Evolutionary conservation across 805 yeast species (phyloP).

Genomic region (Candida taoyuanica): DNA sequence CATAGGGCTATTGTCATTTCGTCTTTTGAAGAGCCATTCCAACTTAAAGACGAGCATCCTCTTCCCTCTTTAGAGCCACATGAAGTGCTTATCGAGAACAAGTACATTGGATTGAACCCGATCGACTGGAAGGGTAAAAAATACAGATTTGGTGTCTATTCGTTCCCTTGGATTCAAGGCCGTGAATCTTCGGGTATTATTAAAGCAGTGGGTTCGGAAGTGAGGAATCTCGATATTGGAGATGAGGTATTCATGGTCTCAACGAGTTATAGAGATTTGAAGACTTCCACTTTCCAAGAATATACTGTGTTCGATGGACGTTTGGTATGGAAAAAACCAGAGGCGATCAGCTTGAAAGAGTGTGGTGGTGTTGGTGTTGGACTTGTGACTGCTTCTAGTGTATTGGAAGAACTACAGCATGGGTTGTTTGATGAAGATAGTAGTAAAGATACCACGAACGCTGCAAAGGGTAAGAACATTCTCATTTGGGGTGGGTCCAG

Average conservation of each 20-base stretch:
- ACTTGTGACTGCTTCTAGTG: conserved; percentile 39
- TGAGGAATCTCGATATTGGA: conserved; percentile 29
- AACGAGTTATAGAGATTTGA: conserved; percentile 42
- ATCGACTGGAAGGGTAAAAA: conserved; percentile 47
- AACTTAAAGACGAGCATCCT: conserved; percentile 17
- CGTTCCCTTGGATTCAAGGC: conserved; percentile 49
- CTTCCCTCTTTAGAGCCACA: conserved; percentile 25
- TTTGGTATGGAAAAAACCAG: conserved; percentile 41
- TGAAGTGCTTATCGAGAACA: conserved; percentile 30
- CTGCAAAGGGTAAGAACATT: conserved; percentile 13
- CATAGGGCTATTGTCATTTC: conserved; percentile 26
- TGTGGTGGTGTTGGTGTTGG: conserved; percentile 47
- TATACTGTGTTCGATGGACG: conserved; percentile 41
- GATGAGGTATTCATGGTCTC: conserved; percentile 41
- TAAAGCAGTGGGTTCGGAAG: conserved; percentile 32
- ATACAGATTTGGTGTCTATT: conserved; percentile 41
- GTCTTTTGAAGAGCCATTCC: conserved; percentile 26
- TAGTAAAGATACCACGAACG: conserved; percentile 5
- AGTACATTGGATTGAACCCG: conserved; percentile 41
- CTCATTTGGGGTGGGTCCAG: conserved; percentile 48
- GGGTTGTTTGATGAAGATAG: conserved; percentile 18
- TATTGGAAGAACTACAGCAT: conserved; percentile 26
- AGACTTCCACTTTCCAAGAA: conserved; percentile 45
- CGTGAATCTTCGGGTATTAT: conserved; percentile 42
- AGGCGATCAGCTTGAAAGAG: conserved; percentile 31